Conservation (phyloP, 768 basidiomycete species). For the Podaxis sp. region DNA sequence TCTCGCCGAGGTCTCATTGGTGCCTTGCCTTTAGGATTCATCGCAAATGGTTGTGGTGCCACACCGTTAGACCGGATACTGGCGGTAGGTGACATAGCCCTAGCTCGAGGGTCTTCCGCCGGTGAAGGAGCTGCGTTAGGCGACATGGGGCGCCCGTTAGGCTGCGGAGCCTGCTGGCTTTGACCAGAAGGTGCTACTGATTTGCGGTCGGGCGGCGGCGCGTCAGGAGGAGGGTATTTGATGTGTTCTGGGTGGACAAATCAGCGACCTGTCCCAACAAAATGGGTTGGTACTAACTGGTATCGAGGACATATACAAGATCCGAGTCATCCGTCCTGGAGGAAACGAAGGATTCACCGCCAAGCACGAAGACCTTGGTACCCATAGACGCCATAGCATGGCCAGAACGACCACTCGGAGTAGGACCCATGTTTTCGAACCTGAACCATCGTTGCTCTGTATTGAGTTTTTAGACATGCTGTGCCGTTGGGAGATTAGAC, state of each 20-base stretch:
- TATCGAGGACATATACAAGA: constrained; percentile 90
- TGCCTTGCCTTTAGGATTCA: constrained; percentile 49
- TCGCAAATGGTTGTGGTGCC: constrained; percentile 23
- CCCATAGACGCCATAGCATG: constrained; percentile 98
- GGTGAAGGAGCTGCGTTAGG: constrained; percentile 44
- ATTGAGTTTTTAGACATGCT: constrained; percentile 13
- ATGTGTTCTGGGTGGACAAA: constrained; percentile 66
- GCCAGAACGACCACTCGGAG: constrained; percentile 88
- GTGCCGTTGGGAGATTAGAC: not conserved
- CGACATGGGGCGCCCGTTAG: constrained; percentile 43
- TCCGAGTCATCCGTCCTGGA: constrained; percentile 75
- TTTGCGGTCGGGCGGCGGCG: constrained; percentile 44
- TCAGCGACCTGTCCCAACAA: constrained; percentile 2
- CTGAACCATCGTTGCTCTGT: constrained; percentile 98
- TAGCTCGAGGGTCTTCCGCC: constrained; percentile 17
- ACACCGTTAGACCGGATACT: constrained; percentile 3
- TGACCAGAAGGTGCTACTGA: constrained; percentile 58
- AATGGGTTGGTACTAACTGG: constrained; percentile 58
- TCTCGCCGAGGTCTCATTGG: constrained; percentile 51
- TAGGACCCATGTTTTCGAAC: constrained; percentile 99
- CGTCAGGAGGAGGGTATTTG: constrained; percentile 77
- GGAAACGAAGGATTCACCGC: constrained; percentile 86
- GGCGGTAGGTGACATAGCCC: constrained; percentile 19
- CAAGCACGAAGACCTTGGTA: constrained; percentile 86
- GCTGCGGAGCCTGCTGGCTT: constrained; percentile 62